Conservation (phyloP, 306 rosid species). For the Corylus avellana region DNA sequence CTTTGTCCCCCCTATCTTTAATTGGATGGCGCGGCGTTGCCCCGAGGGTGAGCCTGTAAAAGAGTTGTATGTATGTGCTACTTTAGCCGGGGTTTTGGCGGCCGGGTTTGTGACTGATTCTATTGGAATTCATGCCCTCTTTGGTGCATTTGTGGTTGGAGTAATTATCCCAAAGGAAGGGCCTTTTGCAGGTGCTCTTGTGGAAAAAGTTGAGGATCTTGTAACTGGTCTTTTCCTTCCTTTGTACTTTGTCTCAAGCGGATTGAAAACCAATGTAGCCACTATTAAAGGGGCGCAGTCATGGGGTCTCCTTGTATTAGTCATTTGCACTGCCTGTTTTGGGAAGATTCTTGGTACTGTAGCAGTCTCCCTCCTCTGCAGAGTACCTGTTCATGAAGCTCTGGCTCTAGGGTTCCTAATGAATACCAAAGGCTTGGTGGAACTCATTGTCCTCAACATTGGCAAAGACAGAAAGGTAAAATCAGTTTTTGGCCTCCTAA, state of each 20-base stretch:
- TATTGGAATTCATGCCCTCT: constrained; percentile 92
- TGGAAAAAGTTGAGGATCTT: constrained; percentile 91
- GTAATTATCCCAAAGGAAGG: constrained; percentile 78
- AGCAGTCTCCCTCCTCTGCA: constrained; percentile 49
- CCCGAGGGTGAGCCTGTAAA: constrained; percentile 72
- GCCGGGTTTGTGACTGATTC: constrained; percentile 80
- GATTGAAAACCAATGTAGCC: constrained; percentile 79
- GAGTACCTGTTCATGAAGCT: constrained; percentile 68
- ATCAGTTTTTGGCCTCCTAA: not conserved
- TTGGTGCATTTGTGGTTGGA: constrained; percentile 91
- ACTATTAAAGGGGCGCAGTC: constrained; percentile 75
- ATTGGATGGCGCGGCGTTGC: constrained; percentile 63
- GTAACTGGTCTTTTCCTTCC: constrained; percentile 84
- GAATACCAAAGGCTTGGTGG: constrained; percentile 95
- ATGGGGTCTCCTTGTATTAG: constrained; percentile 78
- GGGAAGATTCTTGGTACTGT: constrained; percentile 83
- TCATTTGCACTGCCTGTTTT: constrained; percentile 73
- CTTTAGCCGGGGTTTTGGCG: constrained; percentile 65
- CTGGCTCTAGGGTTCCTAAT: constrained; percentile 72
- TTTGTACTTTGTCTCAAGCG: constrained; percentile 84
- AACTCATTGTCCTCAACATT: constrained; percentile 85
- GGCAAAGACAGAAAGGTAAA: constrained; percentile 88
- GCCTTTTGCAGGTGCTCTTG: constrained; percentile 67
- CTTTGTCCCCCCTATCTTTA: constrained; percentile 58
- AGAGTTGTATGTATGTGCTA: constrained; percentile 70